These are phyloP conservation scores for Pichia sp. DNA, from an alignment of 1,139 yeast genomes.

Conservation along the genomic window DNA sequence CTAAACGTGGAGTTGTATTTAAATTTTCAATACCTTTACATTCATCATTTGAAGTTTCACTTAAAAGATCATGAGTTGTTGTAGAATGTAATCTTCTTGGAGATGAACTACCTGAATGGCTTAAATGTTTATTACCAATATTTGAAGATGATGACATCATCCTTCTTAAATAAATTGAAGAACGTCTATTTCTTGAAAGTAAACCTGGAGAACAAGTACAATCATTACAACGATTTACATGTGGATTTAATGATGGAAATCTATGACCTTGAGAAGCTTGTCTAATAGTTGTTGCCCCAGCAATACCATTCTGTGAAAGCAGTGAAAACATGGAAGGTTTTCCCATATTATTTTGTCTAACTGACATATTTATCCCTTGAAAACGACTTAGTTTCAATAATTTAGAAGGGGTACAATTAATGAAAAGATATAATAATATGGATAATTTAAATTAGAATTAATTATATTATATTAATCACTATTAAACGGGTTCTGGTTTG, in stretches of 20 bases:
- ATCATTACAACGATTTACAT: constrained; percentile 50
- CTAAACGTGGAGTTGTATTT: constrained; percentile 41
- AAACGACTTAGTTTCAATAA: no score
- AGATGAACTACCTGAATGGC: constrained; percentile 6
- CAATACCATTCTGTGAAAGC: constrained; percentile 27
- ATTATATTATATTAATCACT: no score
- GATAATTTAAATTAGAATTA: no score
- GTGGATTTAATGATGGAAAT: constrained; percentile 10
- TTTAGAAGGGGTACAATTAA: no score
- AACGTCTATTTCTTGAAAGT: constrained; percentile 54
- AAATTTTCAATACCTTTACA: constrained; percentile 20
- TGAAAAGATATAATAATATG: no score
- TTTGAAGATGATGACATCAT: constrained; percentile 20
- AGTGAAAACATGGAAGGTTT: constrained; percentile 33
- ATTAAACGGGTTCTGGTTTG: no score
- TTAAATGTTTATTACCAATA: constrained; percentile 1
- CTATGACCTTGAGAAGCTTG: constrained; percentile 22
- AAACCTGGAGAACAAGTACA: constrained; percentile 83
- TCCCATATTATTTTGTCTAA: constrained; percentile 10
- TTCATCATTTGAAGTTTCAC: not conserved
- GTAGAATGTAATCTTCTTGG: constrained; percentile 15
- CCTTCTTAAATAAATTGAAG: constrained; percentile 35
- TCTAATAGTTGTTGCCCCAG: constrained; percentile 28
- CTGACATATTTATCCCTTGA: constrained; percentile 3
- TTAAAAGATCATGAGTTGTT: not conserved